Evolutionary conservation across 2,329 filamentous ascomycete species (phyloP).

Genomic region (Sphaerulina vaccinii): DNA sequence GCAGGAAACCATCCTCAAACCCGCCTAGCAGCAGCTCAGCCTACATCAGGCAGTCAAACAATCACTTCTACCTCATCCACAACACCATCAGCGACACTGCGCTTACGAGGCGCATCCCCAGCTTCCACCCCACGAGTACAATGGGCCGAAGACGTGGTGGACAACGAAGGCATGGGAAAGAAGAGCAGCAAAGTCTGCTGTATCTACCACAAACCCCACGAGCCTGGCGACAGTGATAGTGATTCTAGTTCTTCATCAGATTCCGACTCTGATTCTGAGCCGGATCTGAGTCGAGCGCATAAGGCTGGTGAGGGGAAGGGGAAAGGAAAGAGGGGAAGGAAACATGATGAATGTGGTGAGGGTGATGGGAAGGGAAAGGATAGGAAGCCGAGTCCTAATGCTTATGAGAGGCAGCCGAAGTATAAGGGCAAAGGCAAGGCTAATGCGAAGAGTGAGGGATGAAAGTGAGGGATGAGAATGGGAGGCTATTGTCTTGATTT

Average conservation of each 20-base stretch:
- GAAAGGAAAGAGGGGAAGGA: conserved; percentile 66
- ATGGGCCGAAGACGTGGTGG: conserved; percentile 90
- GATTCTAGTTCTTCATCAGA: conserved; percentile 59
- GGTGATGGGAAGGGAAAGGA: conserved; percentile 42
- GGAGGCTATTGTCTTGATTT: background rate
- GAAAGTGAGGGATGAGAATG: conserved; percentile 8
- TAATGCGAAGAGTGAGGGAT: conserved; percentile 25
- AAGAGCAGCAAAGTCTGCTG: conserved; percentile 99
- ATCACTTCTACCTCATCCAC: conserved; percentile 31
- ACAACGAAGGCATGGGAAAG: conserved; percentile 91
- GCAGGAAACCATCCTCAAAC: conserved; percentile 13
- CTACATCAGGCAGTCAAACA: conserved; percentile 36
- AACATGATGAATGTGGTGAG: conserved; percentile 47
- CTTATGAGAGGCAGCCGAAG: conserved; percentile 74
- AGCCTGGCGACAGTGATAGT: conserved; percentile 77
- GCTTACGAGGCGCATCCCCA: conserved; percentile 40
- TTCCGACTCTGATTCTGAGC: conserved; percentile 54
- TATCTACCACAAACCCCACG: conserved; percentile 88
- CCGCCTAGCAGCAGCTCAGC: conserved; percentile 24
- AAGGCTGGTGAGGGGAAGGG: conserved; percentile 42
- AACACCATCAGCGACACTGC: conserved; percentile 36
- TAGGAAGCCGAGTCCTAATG: conserved; percentile 70
- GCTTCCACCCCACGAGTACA: conserved; percentile 63
- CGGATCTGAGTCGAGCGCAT: conserved; percentile 50
- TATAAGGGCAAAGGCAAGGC: conserved; percentile 34